phyloP scores from a whole-genome alignment of 441 rosid species.

The Euphorbia celastroides region DNA sequence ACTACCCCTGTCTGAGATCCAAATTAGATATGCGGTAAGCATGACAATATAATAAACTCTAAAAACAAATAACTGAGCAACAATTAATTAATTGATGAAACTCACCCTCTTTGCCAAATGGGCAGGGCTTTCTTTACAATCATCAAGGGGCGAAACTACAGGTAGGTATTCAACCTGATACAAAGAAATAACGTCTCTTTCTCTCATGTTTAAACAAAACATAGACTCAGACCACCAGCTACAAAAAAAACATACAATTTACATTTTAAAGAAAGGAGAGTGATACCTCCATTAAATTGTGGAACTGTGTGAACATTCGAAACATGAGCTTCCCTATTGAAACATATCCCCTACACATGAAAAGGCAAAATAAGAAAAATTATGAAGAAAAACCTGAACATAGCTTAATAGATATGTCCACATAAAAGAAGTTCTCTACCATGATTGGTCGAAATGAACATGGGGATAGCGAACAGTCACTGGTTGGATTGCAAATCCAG shows the following conservation, averaged over 20 bases:
- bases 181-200: conserved; percentile 11
- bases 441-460: conserved; percentile 96
- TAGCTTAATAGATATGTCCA: conserved; percentile 4
- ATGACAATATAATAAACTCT: background rate
- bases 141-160: conserved; percentile 53
- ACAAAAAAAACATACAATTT: conserved; percentile 1
- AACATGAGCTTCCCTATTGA: conserved; percentile 82
- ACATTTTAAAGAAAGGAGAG: background rate
- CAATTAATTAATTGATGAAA: conserved; percentile 18
- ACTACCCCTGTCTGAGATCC: background rate
- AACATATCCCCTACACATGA: conserved; percentile 63
- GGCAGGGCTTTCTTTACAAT: conserved; percentile 62
- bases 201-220: conserved; percentile 10
- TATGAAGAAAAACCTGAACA: conserved; percentile 3
- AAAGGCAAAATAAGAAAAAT: conserved; percentile 10
- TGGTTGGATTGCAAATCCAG: conserved; percentile 83
- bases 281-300: conserved; percentile 94
- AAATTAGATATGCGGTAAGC: background rate
- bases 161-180: conserved; percentile 91
- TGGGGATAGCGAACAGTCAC: conserved; percentile 87
- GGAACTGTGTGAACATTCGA: conserved; percentile 97
- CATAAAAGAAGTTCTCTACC: conserved; percentile 41
- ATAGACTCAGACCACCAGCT: background rate
- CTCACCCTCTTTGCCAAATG: conserved; percentile 77
- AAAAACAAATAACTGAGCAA: background rate